Base-by-base conservation (phyloP, 2,329 filamentous ascomycete species). In the Grosmannia penicillata region DNA sequence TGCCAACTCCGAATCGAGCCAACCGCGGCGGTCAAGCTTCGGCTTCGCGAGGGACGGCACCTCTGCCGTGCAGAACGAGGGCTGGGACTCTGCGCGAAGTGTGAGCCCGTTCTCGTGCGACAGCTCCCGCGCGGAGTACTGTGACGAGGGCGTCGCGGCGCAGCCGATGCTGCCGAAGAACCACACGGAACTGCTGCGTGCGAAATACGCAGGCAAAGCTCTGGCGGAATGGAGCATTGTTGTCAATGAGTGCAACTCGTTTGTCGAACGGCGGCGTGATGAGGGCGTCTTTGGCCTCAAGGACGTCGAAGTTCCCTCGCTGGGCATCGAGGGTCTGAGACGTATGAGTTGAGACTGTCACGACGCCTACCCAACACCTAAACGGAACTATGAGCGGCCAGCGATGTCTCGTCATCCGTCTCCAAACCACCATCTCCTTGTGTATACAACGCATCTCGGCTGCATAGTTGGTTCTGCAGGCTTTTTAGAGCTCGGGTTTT, bases 221-320 rank as follows among this genome's bases (percentile, higher is more conserved):
- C 63, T 91, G 32, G 82, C 82, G 0, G 83, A 91, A 55, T 91
- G 83, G 83, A 66, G 68, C 17, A 61, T 82, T 15, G 71, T 89
- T 17, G 74, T 86, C 14, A 71, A 72, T 40, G 83, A 91, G 54
- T 84, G 77, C 60, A 84, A 87, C 57, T 82, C 75, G 51, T 91
- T 89, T 56, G 74, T 85, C 24, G 82, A 89, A 42, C 67, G 82
- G 33, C 70, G 83, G 39, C 75, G 76, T 37, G 74, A 75, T 33
- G 83, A 91, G 53, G 82, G 82, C 32, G 72, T 86, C 9, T 66
- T 72, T 3, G 62, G 63, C 1, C 69, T 84, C 43, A 65, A 62
- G 47, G 73, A 78, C 31, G 75, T 89, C 30, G 82, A 89, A 55
- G 76, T 78, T 30, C 78, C 78, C 3, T 65, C 62, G 6, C 59